These are phyloP conservation scores for Solanum chaucha DNA, from an alignment of 257 asterid genomes.

Conservation along the genomic window DNA sequence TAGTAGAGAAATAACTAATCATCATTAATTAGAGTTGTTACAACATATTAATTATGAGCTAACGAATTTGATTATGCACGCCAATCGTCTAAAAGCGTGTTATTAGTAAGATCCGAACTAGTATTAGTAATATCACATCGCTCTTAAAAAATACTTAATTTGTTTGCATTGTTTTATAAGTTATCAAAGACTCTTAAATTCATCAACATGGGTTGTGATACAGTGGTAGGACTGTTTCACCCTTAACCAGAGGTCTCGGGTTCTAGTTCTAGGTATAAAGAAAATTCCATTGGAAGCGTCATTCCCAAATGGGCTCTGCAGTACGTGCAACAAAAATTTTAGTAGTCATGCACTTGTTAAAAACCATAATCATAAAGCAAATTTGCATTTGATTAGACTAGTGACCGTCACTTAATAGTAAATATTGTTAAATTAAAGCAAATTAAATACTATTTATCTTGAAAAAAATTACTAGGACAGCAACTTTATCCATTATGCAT, in stretches of 20 bases:
- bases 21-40: background rate
- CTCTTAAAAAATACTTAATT: background rate
- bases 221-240: too few species aligned
- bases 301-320: too few species aligned
- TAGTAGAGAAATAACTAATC: background rate
- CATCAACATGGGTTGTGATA: background rate
- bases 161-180: background rate
- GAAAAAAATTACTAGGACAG: background rate
- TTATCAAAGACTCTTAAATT: background rate
- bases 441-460: background rate
- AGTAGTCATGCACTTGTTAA: background rate
- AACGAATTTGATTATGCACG: background rate
- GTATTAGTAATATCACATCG: background rate
- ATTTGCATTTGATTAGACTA: background rate
- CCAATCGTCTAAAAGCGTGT: background rate
- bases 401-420: background rate
- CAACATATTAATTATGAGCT: background rate
- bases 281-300: too few species aligned
- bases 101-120: background rate
- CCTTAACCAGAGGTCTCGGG: too few species aligned
- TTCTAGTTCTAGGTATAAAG: too few species aligned
- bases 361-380: background rate
- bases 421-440: background rate
- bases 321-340: background rate
- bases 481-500: background rate